Conservation (phyloP, 2,329 filamentous ascomycete genomes). For the Apiospora koreana region DNA sequence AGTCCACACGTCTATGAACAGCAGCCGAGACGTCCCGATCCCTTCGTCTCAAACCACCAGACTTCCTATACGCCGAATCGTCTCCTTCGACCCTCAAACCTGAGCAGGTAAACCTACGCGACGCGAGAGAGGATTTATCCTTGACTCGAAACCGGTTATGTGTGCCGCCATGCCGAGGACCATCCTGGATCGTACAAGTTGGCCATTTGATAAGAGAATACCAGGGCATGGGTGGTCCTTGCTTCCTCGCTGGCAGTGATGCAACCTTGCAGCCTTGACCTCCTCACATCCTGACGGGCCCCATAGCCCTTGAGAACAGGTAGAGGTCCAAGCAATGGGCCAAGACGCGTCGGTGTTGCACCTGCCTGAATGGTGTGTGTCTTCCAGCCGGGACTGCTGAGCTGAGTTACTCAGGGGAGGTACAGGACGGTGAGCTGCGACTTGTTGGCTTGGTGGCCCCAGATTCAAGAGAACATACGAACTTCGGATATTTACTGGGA, state of each 20-base stretch:
- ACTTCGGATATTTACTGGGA: not conserved
- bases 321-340: not conserved
- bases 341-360: not conserved
- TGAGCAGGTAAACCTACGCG: not conserved
- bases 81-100: not conserved
- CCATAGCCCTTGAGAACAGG: not conserved
- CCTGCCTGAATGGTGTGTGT: not conserved
- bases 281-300: not conserved
- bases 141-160: not conserved
- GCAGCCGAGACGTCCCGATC: not conserved
- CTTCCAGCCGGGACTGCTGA: not conserved
- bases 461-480: not conserved
- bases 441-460: not conserved
- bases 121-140: not conserved
- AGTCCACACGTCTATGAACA: not conserved
- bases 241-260: not conserved
- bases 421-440: not conserved
- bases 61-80: not conserved
- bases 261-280: not conserved
- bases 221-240: not conserved
- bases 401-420: not conserved
- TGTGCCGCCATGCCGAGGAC: not conserved
- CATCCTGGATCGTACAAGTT: not conserved
- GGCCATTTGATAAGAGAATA: not conserved
- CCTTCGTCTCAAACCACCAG: not conserved